Evolutionary conservation across 2,329 filamentous ascomycete genomes (phyloP).

Genomic region (Diaporthe destruens): DNA sequence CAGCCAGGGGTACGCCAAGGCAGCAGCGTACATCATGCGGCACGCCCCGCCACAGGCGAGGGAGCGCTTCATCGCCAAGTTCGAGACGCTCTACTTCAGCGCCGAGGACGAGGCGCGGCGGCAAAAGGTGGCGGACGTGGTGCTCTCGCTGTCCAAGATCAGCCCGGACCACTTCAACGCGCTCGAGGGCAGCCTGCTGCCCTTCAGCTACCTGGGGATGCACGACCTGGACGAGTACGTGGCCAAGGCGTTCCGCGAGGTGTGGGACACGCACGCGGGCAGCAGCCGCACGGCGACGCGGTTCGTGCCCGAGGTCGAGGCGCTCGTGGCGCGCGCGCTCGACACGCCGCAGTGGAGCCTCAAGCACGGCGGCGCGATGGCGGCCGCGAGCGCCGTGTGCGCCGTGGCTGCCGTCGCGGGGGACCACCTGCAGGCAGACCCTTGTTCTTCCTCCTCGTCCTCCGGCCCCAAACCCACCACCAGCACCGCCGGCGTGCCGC

Average conservation of each 20-base stretch:
- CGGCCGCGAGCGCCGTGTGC: slow-evolving; percentile 79
- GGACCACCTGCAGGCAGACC: slow-evolving; percentile 58
- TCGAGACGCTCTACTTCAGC: slow-evolving; percentile 81
- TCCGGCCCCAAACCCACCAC: background rate
- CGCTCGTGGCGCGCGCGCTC: slow-evolving; percentile 75
- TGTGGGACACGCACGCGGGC: slow-evolving; percentile 92
- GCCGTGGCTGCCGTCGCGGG: slow-evolving; percentile 74
- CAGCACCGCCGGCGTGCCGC: slow-evolving; percentile 53
- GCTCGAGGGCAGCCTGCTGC: slow-evolving; percentile 80
- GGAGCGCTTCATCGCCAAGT: slow-evolving; percentile 63
- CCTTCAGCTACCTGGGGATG: slow-evolving; percentile 88
- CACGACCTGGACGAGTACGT: slow-evolving; percentile 88
- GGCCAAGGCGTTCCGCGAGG: slow-evolving; percentile 81
- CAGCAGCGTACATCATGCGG: slow-evolving; percentile 86
- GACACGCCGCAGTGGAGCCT: slow-evolving; percentile 89
- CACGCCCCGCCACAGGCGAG: slow-evolving; percentile 63
- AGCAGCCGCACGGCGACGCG: slow-evolving; percentile 84
- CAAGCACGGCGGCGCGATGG: slow-evolving; percentile 87
- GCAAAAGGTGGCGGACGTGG: slow-evolving; percentile 83
- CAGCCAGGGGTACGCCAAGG: slow-evolving; percentile 86
- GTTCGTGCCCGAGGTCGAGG: slow-evolving; percentile 85
- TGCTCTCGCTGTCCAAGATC: slow-evolving; percentile 85
- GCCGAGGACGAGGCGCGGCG: slow-evolving; percentile 83
- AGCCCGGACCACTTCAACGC: slow-evolving; percentile 89
- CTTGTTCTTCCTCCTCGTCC: background rate